Conservation (phyloP, 345 rosid genomes). For the Combretum micranthum region DNA sequence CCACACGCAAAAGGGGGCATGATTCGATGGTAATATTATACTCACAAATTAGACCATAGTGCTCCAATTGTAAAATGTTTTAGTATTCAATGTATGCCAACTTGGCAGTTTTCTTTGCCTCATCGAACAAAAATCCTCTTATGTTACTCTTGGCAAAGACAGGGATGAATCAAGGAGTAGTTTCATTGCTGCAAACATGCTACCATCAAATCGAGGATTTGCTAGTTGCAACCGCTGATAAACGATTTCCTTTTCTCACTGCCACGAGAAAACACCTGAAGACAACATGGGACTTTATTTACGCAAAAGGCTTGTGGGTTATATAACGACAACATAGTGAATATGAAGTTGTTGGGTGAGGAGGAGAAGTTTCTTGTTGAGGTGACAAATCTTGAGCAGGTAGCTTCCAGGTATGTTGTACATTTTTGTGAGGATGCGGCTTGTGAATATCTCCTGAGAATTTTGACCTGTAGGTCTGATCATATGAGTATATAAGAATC, state of each 20-base stretch:
- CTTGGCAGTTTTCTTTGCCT: constrained; percentile 70
- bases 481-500: too few relatives aligned
- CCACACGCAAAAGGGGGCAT: constrained; percentile 64
- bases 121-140: constrained; percentile 73
- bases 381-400: constrained; percentile 95
- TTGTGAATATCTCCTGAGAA: too few relatives aligned
- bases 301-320: constrained; percentile 77
- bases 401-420: constrained; percentile 12
- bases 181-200: constrained; percentile 57
- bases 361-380: constrained; percentile 84
- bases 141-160: constrained; percentile 53
- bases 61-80: too few relatives aligned
- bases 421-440: too few relatives aligned
- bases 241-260: constrained; percentile 71
- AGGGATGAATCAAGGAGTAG: constrained; percentile 60
- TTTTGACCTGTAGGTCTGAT: too few relatives aligned
- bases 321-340: constrained; percentile 88
- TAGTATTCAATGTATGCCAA: constrained; percentile 19
- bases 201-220: constrained; percentile 72
- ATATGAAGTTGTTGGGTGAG: constrained; percentile 83
- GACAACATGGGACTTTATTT: constrained; percentile 35
- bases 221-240: constrained; percentile 92
- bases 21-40: constrained; percentile 54
- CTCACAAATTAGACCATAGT: too few relatives aligned
- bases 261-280: constrained; percentile 30